phyloP scores from a whole-genome alignment of 805 yeast genomes.

The Dipodascus geniculatus region DNA sequence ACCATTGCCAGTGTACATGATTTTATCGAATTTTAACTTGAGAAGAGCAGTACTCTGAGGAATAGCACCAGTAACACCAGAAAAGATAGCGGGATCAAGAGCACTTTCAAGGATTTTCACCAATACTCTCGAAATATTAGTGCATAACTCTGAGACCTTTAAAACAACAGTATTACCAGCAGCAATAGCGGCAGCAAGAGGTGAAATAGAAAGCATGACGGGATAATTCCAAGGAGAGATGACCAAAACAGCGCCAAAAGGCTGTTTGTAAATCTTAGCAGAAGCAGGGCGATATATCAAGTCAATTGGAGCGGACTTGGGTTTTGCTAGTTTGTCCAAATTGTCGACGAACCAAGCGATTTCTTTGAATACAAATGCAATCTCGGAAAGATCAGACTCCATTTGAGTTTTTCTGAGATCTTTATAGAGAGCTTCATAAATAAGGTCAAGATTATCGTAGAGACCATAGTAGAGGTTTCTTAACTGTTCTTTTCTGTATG shows the following conservation, averaged over 20 bases:
- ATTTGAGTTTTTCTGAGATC: slow-evolving; percentile 58
- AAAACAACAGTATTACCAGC: slow-evolving; percentile 73
- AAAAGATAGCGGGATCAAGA: slow-evolving; percentile 44
- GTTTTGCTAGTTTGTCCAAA: slow-evolving; percentile 50
- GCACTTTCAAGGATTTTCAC: slow-evolving; percentile 42
- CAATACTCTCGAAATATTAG: slow-evolving; percentile 45
- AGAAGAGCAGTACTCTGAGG: slow-evolving; percentile 50
- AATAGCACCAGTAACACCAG: slow-evolving; percentile 62
- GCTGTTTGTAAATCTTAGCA: slow-evolving; percentile 23
- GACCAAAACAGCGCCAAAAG: slow-evolving; percentile 56
- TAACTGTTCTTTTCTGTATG: slow-evolving; percentile 48
- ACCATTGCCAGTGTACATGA: slow-evolving; percentile 76
- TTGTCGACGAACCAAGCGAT: slow-evolving; percentile 45
- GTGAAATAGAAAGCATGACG: slow-evolving; percentile 44
- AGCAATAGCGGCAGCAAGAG: slow-evolving; percentile 71
- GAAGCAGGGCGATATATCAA: slow-evolving; percentile 14
- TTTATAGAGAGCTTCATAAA: slow-evolving; percentile 44
- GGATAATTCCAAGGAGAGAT: slow-evolving; percentile 82
- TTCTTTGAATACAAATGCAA: slow-evolving; percentile 40
- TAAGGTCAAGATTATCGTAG: slow-evolving; percentile 40
- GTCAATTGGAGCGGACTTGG: slow-evolving; percentile 23
- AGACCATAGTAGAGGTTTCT: slow-evolving; percentile 55
- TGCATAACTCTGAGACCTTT: slow-evolving; percentile 67
- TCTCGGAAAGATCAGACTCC: slow-evolving; percentile 56
- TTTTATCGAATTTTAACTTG: slow-evolving; percentile 61